Percentiles rank a stretch among this genome's conserved stretches.
Conservation (phyloP, 306 rosid genomes). For the Rosa multiflora region DNA sequence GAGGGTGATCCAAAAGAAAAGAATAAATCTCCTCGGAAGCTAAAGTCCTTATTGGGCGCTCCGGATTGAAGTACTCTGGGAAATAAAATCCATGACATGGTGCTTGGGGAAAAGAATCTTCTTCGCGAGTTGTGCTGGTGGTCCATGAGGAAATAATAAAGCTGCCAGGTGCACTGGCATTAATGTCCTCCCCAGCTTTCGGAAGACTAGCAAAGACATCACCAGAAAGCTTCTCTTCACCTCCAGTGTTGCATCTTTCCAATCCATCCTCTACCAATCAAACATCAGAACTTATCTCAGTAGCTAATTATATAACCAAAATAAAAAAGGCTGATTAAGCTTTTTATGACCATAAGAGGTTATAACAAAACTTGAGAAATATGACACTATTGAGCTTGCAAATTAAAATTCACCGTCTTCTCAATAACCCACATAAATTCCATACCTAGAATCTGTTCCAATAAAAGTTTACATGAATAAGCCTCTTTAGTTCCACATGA, state of each 20-base stretch:
- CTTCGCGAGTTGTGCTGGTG: conserved; percentile 36
- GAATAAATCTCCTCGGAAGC: conserved; percentile 63
- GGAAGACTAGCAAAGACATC: conserved; percentile 43
- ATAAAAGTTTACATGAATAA: not conserved
- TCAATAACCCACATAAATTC: not conserved
- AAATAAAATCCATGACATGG: conserved; percentile 45
- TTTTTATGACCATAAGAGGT: not conserved
- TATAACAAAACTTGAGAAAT: not conserved
- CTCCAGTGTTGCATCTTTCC: conserved; percentile 37
- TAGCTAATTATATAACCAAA: conserved; percentile 19
- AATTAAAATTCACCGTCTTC: not conserved
- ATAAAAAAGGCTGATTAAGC: not conserved
- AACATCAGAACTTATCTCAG: conserved; percentile 34
- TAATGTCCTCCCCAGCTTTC: conserved; percentile 38
- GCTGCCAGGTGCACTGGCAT: conserved; percentile 45
- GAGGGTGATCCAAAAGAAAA: conserved; percentile 58
- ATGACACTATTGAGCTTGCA: not conserved
- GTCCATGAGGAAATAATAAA: conserved; percentile 53
- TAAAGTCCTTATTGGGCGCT: conserved; percentile 55
- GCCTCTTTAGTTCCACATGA: not conserved
- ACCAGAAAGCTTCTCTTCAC: conserved; percentile 44
- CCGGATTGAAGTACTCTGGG: conserved; percentile 56
- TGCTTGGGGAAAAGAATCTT: conserved; percentile 34
- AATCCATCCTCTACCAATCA: conserved; percentile 59
- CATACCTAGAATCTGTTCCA: not conserved